phyloP scores from a whole-genome alignment of 2,329 filamentous ascomycete species.

The Cyphellophora europaea region DNA sequence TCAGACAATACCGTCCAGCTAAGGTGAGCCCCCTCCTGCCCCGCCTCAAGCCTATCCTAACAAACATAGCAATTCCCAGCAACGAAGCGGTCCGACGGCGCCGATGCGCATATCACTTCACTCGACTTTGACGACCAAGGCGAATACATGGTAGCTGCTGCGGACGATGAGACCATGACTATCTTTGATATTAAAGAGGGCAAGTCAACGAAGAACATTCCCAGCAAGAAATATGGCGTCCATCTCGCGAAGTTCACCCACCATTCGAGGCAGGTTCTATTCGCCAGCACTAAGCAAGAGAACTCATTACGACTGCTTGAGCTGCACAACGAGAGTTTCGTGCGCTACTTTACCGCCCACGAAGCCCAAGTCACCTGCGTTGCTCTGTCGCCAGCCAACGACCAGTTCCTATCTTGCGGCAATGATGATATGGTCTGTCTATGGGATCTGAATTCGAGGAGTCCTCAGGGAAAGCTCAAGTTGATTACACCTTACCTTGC shows the following conservation, averaged over 20 bases:
- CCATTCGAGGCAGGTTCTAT: constrained; percentile 81
- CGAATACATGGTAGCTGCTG: constrained; percentile 81
- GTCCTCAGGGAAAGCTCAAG: constrained; percentile 70
- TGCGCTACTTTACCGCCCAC: constrained; percentile 93
- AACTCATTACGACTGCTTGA: constrained; percentile 77
- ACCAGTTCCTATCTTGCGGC: constrained; percentile 86
- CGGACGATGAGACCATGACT: constrained; percentile 90
- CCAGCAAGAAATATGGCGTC: constrained; percentile 94
- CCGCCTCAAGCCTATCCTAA: constrained; percentile 2
- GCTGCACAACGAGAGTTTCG: constrained; percentile 87
- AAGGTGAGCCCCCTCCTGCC: constrained; percentile 63
- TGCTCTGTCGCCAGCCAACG: constrained; percentile 72
- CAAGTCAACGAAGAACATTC: constrained; percentile 75
- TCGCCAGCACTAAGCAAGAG: constrained; percentile 92
- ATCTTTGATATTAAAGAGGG: constrained; percentile 92
- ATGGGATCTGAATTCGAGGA: constrained; percentile 77
- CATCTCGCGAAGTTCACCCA: constrained; percentile 93
- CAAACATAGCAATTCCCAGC: constrained; percentile 45
- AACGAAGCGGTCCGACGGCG: constrained; percentile 21
- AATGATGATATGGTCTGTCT: constrained; percentile 84
- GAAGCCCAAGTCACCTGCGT: constrained; percentile 75
- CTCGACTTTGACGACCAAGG: constrained; percentile 95
- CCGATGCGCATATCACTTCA: constrained; percentile 62
- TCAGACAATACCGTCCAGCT: constrained; percentile 67
- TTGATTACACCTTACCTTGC: constrained; percentile 73